Percentiles rank a stretch among this genome's conserved stretches.
Evolutionary conservation across 257 asterid species (phyloP).

Genomic region (Solanum commersonii): DNA sequence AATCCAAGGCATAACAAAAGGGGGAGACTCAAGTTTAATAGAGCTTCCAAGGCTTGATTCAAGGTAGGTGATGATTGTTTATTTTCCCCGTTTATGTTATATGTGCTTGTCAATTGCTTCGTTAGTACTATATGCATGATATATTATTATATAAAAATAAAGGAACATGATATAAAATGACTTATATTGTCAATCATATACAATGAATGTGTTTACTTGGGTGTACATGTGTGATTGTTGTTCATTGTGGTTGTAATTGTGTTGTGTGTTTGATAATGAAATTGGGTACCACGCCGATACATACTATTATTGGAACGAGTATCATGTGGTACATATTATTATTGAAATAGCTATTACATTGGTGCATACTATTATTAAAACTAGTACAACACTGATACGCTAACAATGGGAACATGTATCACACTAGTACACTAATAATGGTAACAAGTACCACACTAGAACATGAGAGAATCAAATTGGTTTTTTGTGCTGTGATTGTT

Average conservation of each 20-base stretch:
- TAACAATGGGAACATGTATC: neutral
- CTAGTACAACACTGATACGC: neutral
- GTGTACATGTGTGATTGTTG: neutral
- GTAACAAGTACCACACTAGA: neutral
- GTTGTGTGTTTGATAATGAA: neutral
- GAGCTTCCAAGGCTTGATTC: neutral
- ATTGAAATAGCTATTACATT: no score
- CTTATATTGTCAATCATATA: neutral
- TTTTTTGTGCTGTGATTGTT: neutral
- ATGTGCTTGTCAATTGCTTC: neutral
- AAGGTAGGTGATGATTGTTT: neutral
- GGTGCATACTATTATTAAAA: neutral
- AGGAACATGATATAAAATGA: neutral
- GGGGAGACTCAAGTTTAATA: neutral
- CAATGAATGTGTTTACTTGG: no score
- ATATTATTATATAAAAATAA: no score
- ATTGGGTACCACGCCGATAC: neutral
- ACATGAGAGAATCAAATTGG: neutral
- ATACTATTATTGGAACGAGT: neutral
- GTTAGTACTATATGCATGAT: neutral
- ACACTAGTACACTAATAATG: neutral
- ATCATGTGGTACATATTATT: neutral
- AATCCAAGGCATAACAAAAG: neutral
- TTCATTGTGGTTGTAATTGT: neutral
- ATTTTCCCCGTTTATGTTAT: neutral